A percentile compares a stretch with the other conserved stretches of the same genome.
Conservation (phyloP, 1,284 basidiomycete genomes). For the Tilletiopsis washingtonensis region DNA sequence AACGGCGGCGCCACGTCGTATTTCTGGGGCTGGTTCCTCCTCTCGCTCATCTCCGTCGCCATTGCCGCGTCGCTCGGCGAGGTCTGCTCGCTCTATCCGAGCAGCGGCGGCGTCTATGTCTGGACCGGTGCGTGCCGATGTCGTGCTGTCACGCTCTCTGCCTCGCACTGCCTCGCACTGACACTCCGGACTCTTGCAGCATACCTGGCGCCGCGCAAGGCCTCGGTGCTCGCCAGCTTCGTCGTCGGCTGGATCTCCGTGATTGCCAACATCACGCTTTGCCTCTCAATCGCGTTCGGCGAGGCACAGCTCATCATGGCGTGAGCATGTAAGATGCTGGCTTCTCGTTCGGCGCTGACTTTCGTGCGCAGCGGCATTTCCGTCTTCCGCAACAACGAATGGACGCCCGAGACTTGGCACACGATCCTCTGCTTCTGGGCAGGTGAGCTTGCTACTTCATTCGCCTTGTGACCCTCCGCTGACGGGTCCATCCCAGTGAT, state of each 20-base stretch:
- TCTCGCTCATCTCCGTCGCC: slow-evolving; percentile 50
- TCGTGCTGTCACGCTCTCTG: background rate
- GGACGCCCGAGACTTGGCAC: slow-evolving; percentile 31
- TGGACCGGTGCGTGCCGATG: slow-evolving; percentile 45
- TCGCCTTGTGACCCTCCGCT: no score
- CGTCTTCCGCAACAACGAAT: slow-evolving; percentile 42
- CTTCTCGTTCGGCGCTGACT: background rate
- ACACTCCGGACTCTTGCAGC: background rate
- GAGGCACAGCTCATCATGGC: slow-evolving; percentile 52
- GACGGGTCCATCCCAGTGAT: no score
- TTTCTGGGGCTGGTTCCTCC: slow-evolving; percentile 50
- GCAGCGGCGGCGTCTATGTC: slow-evolving; percentile 52
- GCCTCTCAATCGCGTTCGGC: slow-evolving; percentile 52
- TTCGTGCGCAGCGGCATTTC: slow-evolving; percentile 46
- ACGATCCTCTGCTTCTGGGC: slow-evolving; percentile 50
- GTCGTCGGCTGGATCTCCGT: slow-evolving; percentile 52
- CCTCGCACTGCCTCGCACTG: background rate
- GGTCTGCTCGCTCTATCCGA: slow-evolving; percentile 51
- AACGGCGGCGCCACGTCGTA: slow-evolving; percentile 48
- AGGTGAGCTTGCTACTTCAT: no score
- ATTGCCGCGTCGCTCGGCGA: slow-evolving; percentile 51
- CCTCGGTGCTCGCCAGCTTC: slow-evolving; percentile 50
- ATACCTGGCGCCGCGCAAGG: slow-evolving; percentile 46
- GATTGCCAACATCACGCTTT: slow-evolving; percentile 51
- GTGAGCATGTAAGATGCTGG: no score